Evolutionary conservation across 805 yeast species (phyloP).

Genomic region (Metschnikowia vanudenii): DNA sequence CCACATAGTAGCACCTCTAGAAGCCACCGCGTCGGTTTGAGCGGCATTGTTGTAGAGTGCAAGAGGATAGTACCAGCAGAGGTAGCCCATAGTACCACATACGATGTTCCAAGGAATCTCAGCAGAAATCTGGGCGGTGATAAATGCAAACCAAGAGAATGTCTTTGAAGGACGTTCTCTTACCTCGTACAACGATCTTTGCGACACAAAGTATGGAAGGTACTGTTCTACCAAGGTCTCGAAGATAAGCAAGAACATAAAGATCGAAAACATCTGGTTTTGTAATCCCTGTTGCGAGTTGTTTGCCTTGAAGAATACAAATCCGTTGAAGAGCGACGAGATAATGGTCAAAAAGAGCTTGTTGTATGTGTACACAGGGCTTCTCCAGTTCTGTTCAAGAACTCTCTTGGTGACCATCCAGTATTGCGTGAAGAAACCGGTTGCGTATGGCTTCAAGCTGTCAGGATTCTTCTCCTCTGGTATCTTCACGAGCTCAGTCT

Average conservation of each 20-base stretch:
- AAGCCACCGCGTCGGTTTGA: conserved; percentile 16
- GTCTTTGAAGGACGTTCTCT: conserved; percentile 45
- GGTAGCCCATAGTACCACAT: conserved; percentile 59
- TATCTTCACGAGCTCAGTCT: conserved; percentile 43
- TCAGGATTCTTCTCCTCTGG: conserved; percentile 19
- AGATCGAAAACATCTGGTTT: conserved; percentile 57
- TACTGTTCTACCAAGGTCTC: conserved; percentile 38
- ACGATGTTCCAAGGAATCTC: conserved; percentile 48
- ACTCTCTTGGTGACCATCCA: conserved; percentile 15
- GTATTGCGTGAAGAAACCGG: conserved; percentile 57
- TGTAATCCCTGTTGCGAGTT: conserved; percentile 58
- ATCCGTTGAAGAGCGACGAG: conserved; percentile 64
- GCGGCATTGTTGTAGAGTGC: conserved; percentile 15
- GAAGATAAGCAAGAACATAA: conserved; percentile 41
- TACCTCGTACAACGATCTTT: conserved; percentile 45
- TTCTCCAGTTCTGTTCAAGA: conserved; percentile 51
- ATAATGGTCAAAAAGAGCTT: conserved; percentile 54
- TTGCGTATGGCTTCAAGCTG: conserved; percentile 22
- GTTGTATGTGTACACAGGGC: conserved; percentile 58
- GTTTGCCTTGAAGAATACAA: conserved; percentile 64
- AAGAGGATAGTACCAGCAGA: conserved; percentile 56
- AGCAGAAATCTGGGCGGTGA: conserved; percentile 38
- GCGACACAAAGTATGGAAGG: conserved; percentile 40
- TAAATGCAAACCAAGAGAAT: conserved; percentile 41
- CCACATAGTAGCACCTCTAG: conserved; percentile 40